These are phyloP conservation scores for Nakazawaea ishiwadae DNA, from an alignment of 805 yeast species.

Conservation along the genomic window DNA sequence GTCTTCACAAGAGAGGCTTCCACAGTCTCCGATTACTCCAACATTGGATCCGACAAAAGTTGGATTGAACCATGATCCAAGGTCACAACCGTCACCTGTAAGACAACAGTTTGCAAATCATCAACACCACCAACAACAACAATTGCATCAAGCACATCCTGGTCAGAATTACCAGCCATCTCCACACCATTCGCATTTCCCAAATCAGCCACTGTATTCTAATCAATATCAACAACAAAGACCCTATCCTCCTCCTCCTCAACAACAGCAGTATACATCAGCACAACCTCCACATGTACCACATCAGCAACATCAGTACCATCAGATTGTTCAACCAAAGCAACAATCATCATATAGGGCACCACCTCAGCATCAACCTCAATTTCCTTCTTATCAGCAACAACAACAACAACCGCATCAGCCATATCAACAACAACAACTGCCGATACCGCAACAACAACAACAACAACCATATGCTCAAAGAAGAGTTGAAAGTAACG, in stretches of 20 bases:
- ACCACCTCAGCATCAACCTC: conserved; percentile 5
- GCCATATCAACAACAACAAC: conserved; percentile 13
- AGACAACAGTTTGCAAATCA: background rate
- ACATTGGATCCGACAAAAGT: conserved; percentile 5
- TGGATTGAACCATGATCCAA: background rate
- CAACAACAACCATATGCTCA: conserved; percentile 16
- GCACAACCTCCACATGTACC: too few species aligned
- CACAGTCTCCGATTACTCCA: background rate
- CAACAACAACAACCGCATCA: conserved; percentile 11
- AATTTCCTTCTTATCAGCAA: background rate
- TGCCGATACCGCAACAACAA: conserved; percentile 18
- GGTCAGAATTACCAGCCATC: conserved; percentile 4
- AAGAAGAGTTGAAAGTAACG: background rate
- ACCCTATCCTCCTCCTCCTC: too few species aligned
- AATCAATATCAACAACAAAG: background rate
- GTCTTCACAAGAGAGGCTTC: background rate
- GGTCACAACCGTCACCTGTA: conserved; percentile 1
- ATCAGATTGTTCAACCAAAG: conserved; percentile 11
- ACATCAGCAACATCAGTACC: conserved; percentile 14
- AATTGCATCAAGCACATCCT: conserved; percentile 5
- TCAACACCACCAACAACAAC: conserved; percentile 6
- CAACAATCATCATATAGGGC: conserved; percentile 9
- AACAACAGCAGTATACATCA: too few species aligned
- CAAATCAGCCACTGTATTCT: background rate
- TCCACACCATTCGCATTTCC: background rate